Base-by-base conservation (phyloP, 345 rosid genomes). In the Aurinia saxatilis region DNA sequence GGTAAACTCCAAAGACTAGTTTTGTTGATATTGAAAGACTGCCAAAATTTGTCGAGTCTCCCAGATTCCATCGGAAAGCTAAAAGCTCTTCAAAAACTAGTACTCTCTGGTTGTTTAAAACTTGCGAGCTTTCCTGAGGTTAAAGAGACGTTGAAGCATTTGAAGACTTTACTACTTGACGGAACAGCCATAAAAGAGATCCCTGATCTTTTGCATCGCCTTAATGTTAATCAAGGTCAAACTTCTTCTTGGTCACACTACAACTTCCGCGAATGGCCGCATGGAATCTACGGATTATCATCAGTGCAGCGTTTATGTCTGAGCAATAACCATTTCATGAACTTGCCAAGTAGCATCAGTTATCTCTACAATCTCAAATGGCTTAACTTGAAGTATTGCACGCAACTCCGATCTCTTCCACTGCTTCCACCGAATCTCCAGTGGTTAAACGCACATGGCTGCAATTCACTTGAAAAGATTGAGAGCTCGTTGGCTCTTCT, bases 371-470 rank as follows among this genome's bases (percentile, higher is more conserved):
- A 55, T 13, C 33, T 55, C 6, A 55, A n/a, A 4, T 38, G 34
- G 35, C 60, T 38, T 55, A 47, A 55, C 7, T 33, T 55, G 47
- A 38, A 55, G n/a, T 17, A 55, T 0, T 55, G 60, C 19, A 55
- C n/a, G 13, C 23, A 37, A 35, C 34, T 55, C 12, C 37, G 1
- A 38, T 55, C 11, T 55, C 15, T 55, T 55, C 60, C 60, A 1
- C n/a, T 9, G 34, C 60, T 55, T 55, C 60, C 60, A 12, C 47
- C 60, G 23, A 55, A 46, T 37, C 45, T 55, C 23, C 33, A 38
- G 4, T 55, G 39, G 18, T 55, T 55, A n/a, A 9, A 55, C 39
- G 60, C 60, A 0, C 47, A 19, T 23, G 60, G 47, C 13, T 55
- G 60, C 39, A 19, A 37, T 21, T 55, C 34, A 2, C n/a, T 55